Evolutionary conservation across 345 rosid genomes (phyloP).

Genomic region (Pistacia integerrima): DNA sequence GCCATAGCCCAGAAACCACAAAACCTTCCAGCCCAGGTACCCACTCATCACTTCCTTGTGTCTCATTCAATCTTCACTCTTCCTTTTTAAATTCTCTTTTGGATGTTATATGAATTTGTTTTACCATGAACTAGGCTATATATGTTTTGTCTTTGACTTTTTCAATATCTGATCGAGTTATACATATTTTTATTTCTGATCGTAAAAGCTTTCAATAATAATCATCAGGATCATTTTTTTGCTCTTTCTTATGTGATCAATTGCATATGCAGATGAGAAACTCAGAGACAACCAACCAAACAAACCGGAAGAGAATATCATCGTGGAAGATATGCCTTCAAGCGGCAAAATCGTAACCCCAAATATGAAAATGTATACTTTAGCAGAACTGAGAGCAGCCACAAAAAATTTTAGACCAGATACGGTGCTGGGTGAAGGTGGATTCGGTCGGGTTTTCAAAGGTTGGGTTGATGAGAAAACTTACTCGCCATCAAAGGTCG

Average conservation of each 20-base stretch:
- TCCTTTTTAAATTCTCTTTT: no score
- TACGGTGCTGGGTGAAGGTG: constrained; percentile 82
- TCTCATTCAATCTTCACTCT: no score
- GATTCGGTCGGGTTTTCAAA: constrained; percentile 84
- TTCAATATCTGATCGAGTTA: no score
- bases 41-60: no score
- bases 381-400: constrained; percentile 56
- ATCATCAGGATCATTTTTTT: no score
- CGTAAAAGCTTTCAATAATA: no score
- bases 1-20: not conserved
- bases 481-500: constrained; percentile 56
- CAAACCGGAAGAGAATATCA: not conserved
- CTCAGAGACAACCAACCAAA: not conserved
- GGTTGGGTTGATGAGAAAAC: constrained; percentile 81
- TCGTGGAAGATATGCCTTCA: not conserved
- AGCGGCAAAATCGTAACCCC: constrained; percentile 28
- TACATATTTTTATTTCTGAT: not conserved
- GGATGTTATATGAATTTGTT: no score
- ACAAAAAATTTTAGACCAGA: constrained; percentile 81
- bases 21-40: constrained; percentile 2
- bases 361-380: constrained; percentile 55
- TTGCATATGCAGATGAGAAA: not conserved
- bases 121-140: no score
- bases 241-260: not conserved
- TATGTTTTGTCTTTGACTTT: no score